Conservation (phyloP, 2,329 filamentous ascomycete genomes). For the Arachnomyces sp. region DNA sequence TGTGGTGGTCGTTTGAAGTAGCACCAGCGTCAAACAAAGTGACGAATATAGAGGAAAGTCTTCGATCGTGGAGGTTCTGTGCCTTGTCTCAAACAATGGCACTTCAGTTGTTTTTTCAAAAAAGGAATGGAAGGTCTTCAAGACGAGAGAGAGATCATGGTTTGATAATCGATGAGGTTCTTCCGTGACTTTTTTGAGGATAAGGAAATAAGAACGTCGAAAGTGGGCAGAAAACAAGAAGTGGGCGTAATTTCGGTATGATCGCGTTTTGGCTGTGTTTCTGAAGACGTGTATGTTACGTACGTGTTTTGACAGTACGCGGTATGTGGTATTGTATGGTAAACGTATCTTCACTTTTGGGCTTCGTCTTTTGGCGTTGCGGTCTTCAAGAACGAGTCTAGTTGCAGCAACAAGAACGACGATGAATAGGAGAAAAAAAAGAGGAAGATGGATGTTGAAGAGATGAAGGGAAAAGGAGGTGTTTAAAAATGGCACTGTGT, state of each 20-base stretch:
- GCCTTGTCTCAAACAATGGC: constrained; percentile 9
- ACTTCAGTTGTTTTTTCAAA: constrained; percentile 1
- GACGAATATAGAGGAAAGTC: too few relatives aligned
- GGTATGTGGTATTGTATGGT: too few relatives aligned
- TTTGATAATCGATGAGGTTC: too few relatives aligned
- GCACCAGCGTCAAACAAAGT: too few relatives aligned
- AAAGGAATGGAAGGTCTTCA: too few relatives aligned
- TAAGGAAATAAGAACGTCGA: not conserved
- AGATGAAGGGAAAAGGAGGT: not conserved
- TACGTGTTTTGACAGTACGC: too few relatives aligned
- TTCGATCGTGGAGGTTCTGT: not conserved
- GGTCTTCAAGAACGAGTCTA: not conserved
- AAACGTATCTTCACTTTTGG: too few relatives aligned
- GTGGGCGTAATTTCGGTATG: not conserved
- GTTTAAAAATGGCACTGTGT: not conserved
- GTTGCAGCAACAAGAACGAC: not conserved
- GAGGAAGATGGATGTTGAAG: not conserved
- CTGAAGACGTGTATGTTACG: not conserved
- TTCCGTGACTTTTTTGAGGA: not conserved
- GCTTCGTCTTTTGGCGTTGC: too few relatives aligned
- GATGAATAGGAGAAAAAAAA: not conserved
- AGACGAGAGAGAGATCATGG: too few relatives aligned
- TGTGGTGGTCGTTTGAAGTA: too few relatives aligned
- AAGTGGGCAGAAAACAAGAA: constrained; percentile 2
- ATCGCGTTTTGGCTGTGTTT: constrained; percentile 2